Base-by-base conservation (phyloP, 495 filamentous ascomycete genomes). In the Penicillium herquei region DNA sequence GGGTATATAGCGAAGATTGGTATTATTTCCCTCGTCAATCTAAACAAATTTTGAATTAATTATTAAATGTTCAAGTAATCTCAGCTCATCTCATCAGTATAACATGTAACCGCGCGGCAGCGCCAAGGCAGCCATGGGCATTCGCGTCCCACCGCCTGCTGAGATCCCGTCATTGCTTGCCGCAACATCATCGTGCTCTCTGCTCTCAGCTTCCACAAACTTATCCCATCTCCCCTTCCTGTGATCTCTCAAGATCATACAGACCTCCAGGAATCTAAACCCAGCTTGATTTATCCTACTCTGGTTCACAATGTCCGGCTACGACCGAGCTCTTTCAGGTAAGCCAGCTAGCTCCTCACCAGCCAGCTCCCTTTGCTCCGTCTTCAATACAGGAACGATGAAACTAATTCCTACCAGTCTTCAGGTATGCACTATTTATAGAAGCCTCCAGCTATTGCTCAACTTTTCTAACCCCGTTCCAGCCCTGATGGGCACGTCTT, bases 401-500 rank as follows among this genome's bases (percentile, higher is more conserved):
- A 26, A 56, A 49, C 59, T 68, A 57, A 69, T 67, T 18, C 51
- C 41, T 58, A 56, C 42, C 32, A 62, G 64, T 70, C 42, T 74
- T 70, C 58, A 69, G 61, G 64, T 62, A 68, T 52, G 66, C 26
- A 12, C 16, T 40, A 13, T 46, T 30, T 8, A 14, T 32, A 4
- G 18, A 0, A 14, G 30, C 40, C 50, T 70, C 14, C 40, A 67
- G 62, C 55, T 66, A 35, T 34, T 6, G 30, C 10, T 54, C 16
- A 44, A 17, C n/a, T 54, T 58, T n/a, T 55, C 61, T 70, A 64
- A 76, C 62, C 45, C 48, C 18, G 57, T 47, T 67, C 65, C 62
- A 97, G 93, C 80, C 94, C 94, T 61, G 94, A 98, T 77, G 94
- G 94, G 73, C 94, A 98, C 78, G 93, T 98, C 63, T 98, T 98